Conservation (phyloP, 2,329 filamentous ascomycete species). For the Tolypocladium tropicale region DNA sequence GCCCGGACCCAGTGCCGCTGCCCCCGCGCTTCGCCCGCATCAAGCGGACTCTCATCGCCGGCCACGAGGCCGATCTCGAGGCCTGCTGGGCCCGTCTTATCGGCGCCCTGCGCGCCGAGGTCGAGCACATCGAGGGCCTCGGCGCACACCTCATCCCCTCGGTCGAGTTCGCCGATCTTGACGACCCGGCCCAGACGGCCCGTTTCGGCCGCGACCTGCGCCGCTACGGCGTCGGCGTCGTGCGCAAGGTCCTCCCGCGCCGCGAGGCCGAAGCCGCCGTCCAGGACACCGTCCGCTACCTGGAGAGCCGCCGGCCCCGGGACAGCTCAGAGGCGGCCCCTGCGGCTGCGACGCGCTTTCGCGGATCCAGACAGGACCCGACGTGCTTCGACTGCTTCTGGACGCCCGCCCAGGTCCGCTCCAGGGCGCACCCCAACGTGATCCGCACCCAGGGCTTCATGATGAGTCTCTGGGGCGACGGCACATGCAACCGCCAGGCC, state of each 20-base stretch:
- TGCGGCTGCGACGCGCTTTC: constrained; percentile 8
- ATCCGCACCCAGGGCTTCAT: constrained; percentile 55
- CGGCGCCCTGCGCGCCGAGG: constrained; percentile 38
- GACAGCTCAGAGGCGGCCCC: background rate
- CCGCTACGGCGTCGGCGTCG: constrained; percentile 54
- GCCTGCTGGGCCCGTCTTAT: constrained; percentile 46
- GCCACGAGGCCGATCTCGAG: constrained; percentile 43
- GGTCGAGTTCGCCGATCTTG: constrained; percentile 42
- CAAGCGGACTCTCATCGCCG: constrained; percentile 43
- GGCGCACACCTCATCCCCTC: constrained; percentile 44
- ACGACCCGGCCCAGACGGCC: constrained; percentile 34
- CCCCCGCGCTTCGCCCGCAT: constrained; percentile 47
- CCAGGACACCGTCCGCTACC: constrained; percentile 47
- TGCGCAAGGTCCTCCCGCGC: constrained; percentile 52
- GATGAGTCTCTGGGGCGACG: constrained; percentile 54
- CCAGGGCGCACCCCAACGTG: constrained; percentile 56
- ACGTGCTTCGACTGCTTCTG: constrained; percentile 67
- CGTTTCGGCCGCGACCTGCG: constrained; percentile 47
- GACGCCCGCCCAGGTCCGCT: constrained; percentile 58
- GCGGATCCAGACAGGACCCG: constrained; percentile 34
- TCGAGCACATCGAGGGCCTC: constrained; percentile 38
- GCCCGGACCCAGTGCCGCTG: constrained; percentile 45
- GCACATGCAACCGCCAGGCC: constrained; percentile 44
- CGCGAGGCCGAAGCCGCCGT: constrained; percentile 48
- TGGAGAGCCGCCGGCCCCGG: constrained; percentile 10